These are phyloP conservation scores for Xanthoconium stramineum DNA, from an alignment of 768 basidiomycete genomes.

Conservation along the genomic window DNA sequence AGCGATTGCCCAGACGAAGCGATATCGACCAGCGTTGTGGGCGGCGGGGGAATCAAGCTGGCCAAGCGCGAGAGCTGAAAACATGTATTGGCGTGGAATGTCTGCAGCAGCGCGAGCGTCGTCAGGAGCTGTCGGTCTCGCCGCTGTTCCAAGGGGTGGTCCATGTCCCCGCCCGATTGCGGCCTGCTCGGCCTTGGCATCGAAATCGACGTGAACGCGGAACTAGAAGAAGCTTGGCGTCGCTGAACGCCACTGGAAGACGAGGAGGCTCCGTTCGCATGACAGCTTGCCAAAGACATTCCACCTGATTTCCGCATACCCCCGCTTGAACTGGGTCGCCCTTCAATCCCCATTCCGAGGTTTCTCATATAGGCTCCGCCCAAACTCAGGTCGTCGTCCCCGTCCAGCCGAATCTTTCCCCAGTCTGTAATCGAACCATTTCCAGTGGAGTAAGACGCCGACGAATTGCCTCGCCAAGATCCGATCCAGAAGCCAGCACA, in stretches of 20 bases:
- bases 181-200: conserved; percentile 30
- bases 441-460: conserved; percentile 46
- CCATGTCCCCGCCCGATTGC: conserved; percentile 1
- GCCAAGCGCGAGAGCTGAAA: conserved; percentile 52
- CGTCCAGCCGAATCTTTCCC: conserved; percentile 59
- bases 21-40: not conserved
- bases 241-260: conserved; percentile 30
- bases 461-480: conserved; percentile 51
- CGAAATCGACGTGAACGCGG: conserved; percentile 16
- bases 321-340: conserved; percentile 39
- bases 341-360: conserved; percentile 71
- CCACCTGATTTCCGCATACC: conserved; percentile 43
- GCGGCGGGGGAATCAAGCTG: conserved; percentile 21
- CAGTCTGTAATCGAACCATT: conserved; percentile 47
- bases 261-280: conserved; percentile 32
- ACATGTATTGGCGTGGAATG: conserved; percentile 62
- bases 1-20: conserved; percentile 1
- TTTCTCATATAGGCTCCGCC: conserved; percentile 45
- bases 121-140: conserved; percentile 38
- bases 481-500: conserved; percentile 85
- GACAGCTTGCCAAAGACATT: conserved; percentile 40
- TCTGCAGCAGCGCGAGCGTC: conserved; percentile 60
- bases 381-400: conserved; percentile 58
- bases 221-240: conserved; percentile 33
- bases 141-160: conserved; percentile 21